Base-by-base conservation (phyloP, 352 stramenopile species). In the Globisporangium spiculum region DNA sequence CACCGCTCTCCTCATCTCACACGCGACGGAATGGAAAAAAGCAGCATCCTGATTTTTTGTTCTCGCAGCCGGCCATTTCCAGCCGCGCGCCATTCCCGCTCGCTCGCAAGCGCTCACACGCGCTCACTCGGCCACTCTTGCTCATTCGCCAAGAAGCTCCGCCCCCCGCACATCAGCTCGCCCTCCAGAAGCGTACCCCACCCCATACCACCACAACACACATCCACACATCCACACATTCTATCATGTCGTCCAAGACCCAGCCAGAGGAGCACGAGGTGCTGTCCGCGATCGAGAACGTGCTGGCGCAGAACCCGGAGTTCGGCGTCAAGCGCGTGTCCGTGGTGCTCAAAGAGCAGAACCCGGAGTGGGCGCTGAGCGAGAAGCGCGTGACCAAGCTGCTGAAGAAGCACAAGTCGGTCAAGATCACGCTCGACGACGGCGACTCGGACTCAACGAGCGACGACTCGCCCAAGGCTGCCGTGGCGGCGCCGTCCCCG, bases 311-410 rank as follows among this genome's bases (percentile, higher is more conserved):
- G 66, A 90, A 91, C 70, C 81, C 84, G 10, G 74, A 91, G 10
- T 92, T 92, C 63, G 84, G 85, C 65, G 74, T 80, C 69, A 92
- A 92, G 80, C 83, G 84, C 64, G 79, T 93, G 26, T 72, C 78
- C 27, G 80, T 56, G 61, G 61, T 72, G 59, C 56, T 93, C 75
- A 93, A 91, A 74, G 73, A 79, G 65, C 72, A 75, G 64, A 89
- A 91, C 73, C 82, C 80, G 32, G 72, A 89, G 67, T 93, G 84
- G 86, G 75, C 78, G 41, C 73, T 93, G 52, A 77, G 79, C 60
- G 86, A 93, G 54, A 92, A 91, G 75, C 75, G 83, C 88, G 85
- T 92, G 63, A 86, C 74, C 65, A 90, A 92, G 72, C 73, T 91
- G 32, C 68, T 90, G 24, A 88, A 91, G 72, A 90, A 92, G 70